Evolutionary conservation across 176 grass and related monocot species (phyloP), one percentile per base, ranked within the genome.

Genomic region (Secale cereale): DNA sequence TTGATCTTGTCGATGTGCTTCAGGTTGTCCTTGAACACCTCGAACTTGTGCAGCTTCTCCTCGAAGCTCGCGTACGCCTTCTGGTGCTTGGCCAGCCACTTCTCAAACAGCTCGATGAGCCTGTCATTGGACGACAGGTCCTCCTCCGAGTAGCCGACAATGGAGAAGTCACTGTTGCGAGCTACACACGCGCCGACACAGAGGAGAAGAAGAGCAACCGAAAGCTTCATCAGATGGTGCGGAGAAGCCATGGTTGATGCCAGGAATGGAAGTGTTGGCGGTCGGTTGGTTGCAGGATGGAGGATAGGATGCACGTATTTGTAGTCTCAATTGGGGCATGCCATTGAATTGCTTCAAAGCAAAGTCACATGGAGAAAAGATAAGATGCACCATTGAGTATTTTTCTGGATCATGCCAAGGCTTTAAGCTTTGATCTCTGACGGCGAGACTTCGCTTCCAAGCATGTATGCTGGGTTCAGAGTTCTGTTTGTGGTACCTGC

Each of bases 21-120:
- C 23, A 97, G 76, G 67, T 97, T 97, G 70, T 94, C 92, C 91
- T 93, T 86, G 88, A 97, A 97, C 63, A 97, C 85, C 82, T 97
- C 92, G 32, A 97, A 89, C 35, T 91, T 80, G 28, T 43, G 67
- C 1, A 97, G 77, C 89, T 97, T 97, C 92, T 93, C 92, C 78
- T 89, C 91, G 36, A 93, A 91, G 88, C 86, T 88, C 12, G 59
- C 84, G 40, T 97, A 97, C 26, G 90, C 90, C 78, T 94, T 94
- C 16, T 89, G 59, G 90, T 97, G 84, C 79, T 93, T 86, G 6
- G 89, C 68, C 37, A 93, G 79, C 92, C 92, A 97, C 43, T 84
- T 81, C 89, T 97, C 95, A 46, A 97, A 97, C 20, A 97, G 92
- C 77, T 93, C 87, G 23, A 94, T 66, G 8, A 94, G 77, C 12